phyloP scores from a whole-genome alignment of 2,329 filamentous ascomycete species.

The Stemphylium lycopersici region DNA sequence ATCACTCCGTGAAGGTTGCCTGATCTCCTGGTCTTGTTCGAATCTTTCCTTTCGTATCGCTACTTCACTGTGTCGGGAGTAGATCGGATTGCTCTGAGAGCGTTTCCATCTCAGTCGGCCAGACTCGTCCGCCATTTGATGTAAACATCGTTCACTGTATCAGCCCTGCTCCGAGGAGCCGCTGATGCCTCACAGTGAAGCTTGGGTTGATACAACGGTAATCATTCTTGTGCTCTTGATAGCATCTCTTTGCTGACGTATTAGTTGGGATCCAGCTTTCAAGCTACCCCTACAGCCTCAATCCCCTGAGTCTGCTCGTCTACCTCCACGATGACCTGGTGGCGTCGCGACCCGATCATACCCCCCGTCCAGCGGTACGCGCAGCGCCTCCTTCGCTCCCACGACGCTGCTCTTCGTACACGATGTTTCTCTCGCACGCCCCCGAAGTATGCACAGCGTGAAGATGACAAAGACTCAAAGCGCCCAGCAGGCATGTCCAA shows the following conservation, averaged over 20 bases:
- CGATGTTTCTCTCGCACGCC: slow-evolving; percentile 40
- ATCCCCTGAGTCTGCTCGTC: neutral
- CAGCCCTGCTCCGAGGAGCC: slow-evolving; percentile 12
- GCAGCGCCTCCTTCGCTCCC: slow-evolving; percentile 29
- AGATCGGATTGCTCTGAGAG: neutral
- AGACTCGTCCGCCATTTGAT: neutral
- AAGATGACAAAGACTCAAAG: slow-evolving; percentile 23
- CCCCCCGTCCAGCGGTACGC: slow-evolving; percentile 33
- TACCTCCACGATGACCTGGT: slow-evolving; percentile 32
- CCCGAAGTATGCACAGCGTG: slow-evolving; percentile 25
- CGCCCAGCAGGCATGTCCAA: slow-evolving; percentile 35
- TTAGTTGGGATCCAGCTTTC: neutral
- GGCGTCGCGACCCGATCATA: slow-evolving; percentile 36
- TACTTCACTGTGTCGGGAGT: neutral
- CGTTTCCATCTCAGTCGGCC: neutral
- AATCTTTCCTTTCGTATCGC: neutral
- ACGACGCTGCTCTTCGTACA: slow-evolving; percentile 30
- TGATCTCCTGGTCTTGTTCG: slow-evolving; percentile 1
- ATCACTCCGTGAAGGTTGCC: slow-evolving; percentile 11
- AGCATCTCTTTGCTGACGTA: neutral
- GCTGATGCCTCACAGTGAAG: slow-evolving; percentile 8
- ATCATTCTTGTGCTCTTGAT: neutral
- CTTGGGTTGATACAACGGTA: slow-evolving; percentile 5
- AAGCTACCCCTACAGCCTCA: neutral
- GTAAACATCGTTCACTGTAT: slow-evolving; percentile 5